These are phyloP conservation scores for Gastrolobium villosum DNA, from an alignment of 306 rosid genomes.

Conservation along the genomic window DNA sequence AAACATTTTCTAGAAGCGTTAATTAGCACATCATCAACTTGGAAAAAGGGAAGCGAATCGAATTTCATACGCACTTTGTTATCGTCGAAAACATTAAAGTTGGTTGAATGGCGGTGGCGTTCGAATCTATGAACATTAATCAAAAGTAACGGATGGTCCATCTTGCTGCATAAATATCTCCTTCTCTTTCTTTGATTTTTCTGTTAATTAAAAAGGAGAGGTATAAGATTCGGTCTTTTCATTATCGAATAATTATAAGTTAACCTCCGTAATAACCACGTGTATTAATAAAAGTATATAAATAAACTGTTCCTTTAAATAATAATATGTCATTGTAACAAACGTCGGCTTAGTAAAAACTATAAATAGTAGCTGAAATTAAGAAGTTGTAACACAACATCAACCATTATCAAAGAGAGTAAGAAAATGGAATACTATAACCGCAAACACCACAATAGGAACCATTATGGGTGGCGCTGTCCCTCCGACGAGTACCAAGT, in stretches of 20 bases:
- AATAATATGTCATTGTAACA: no score
- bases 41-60: constrained; percentile 11
- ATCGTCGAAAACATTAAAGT: constrained; percentile 15
- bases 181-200: background rate
- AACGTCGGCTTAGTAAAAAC: background rate
- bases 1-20: background rate
- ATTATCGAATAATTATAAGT: constrained; percentile 31
- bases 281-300: background rate
- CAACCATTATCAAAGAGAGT: background rate
- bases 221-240: constrained; percentile 59
- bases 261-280: background rate
- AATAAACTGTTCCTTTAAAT: no score
- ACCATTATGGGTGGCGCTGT: constrained; percentile 5
- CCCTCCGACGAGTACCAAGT: constrained; percentile 31
- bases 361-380: constrained; percentile 41
- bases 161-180: constrained; percentile 25
- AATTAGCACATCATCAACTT: background rate
- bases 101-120: constrained; percentile 17
- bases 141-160: background rate
- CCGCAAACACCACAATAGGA: constrained; percentile 13
- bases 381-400: constrained; percentile 10
- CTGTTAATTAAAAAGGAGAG: background rate
- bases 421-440: constrained; percentile 54
- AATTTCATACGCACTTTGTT: background rate
- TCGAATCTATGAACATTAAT: constrained; percentile 30